Conservation (phyloP, 192 early-diverging fungal species). For the Linnemannia exigua region DNA sequence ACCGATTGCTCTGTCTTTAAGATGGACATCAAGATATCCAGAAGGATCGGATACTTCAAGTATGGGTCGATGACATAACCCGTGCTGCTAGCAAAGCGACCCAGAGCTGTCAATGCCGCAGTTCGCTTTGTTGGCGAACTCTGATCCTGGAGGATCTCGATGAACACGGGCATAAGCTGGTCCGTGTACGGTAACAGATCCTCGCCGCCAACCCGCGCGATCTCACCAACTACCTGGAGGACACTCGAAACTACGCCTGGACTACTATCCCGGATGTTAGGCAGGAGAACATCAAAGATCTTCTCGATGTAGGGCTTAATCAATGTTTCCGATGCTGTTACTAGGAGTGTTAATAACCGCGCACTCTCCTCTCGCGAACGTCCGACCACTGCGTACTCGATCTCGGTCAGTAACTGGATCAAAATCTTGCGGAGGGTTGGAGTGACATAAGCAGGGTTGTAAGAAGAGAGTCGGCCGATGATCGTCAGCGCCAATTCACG, state of each 20-base stretch:
- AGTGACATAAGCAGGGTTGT: slow-evolving; percentile 94
- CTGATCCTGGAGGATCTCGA: slow-evolving; percentile 91
- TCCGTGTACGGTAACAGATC: slow-evolving; percentile 85
- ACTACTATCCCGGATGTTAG: slow-evolving; percentile 83
- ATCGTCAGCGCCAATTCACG: slow-evolving; percentile 85
- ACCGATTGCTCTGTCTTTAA: slow-evolving; percentile 85
- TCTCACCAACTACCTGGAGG: slow-evolving; percentile 83
- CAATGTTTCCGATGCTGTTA: slow-evolving; percentile 80
- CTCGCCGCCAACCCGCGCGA: slow-evolving; percentile 85
- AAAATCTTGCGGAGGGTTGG: slow-evolving; percentile 88
- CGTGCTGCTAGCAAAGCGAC: slow-evolving; percentile 87
- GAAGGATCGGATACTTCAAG: slow-evolving; percentile 85
- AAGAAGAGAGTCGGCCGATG: slow-evolving; percentile 80
- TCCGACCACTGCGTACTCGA: slow-evolving; percentile 84
- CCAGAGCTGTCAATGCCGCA: slow-evolving; percentile 88
- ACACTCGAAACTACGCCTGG: slow-evolving; percentile 85
- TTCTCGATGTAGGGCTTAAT: slow-evolving; percentile 92
- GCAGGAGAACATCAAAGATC: slow-evolving; percentile 86
- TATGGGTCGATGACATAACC: slow-evolving; percentile 93
- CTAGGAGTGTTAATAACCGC: slow-evolving; percentile 79
- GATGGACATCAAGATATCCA: slow-evolving; percentile 82
- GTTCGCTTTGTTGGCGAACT: slow-evolving; percentile 85
- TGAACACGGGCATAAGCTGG: slow-evolving; percentile 87
- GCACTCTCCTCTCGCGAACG: slow-evolving; percentile 90
- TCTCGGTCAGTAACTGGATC: slow-evolving; percentile 89